phyloP scores from a whole-genome alignment of 2,329 filamentous ascomycete species.

The Periglandula ipomoeae region DNA sequence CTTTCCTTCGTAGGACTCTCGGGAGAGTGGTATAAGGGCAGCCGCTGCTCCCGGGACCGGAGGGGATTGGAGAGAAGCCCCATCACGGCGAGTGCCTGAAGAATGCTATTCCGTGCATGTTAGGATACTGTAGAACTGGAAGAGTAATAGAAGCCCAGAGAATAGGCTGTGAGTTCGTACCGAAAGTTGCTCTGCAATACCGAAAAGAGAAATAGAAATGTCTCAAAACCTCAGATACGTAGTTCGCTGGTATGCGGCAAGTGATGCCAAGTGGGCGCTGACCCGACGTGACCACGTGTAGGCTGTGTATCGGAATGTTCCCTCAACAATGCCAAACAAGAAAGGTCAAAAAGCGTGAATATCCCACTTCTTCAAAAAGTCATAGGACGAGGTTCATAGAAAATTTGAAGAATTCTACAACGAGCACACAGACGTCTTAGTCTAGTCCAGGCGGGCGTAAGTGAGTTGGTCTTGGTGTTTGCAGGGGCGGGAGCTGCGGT shows the following conservation, averaged over 20 bases:
- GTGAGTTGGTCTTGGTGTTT: neutral
- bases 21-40: slow-evolving; percentile 43
- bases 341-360: neutral
- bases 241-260: slow-evolving; percentile 6
- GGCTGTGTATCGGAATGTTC: neutral
- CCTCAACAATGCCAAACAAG: neutral
- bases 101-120: neutral
- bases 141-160: no score
- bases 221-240: neutral
- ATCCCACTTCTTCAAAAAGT: neutral
- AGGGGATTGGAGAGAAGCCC: slow-evolving; percentile 39
- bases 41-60: slow-evolving; percentile 35
- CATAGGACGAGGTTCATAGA: neutral
- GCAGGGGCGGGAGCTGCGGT: slow-evolving; percentile 16
- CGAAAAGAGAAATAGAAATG: neutral
- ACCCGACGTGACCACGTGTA: neutral
- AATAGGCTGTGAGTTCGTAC: no score
- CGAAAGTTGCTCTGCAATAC: neutral
- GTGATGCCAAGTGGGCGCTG: neutral
- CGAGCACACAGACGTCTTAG: neutral
- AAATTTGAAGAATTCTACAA: neutral
- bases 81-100: slow-evolving; percentile 27
- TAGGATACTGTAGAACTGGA: no score
- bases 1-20: slow-evolving; percentile 37
- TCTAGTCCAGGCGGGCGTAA: neutral